Conservation (phyloP, 1,139 yeast genomes). For the Debaryomycetaceae sp. region DNA sequence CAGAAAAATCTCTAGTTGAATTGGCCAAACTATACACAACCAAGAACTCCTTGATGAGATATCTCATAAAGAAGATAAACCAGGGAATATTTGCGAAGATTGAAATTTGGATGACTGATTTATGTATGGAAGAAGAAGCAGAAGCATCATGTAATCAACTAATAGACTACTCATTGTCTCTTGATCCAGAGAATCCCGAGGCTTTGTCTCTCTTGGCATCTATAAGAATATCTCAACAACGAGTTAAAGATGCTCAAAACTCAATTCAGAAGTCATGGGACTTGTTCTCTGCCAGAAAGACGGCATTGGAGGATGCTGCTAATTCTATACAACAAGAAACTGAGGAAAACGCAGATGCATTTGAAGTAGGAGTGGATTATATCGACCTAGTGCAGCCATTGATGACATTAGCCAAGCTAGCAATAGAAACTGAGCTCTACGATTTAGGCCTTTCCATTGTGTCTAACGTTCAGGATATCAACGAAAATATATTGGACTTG, state of each 20-base stretch:
- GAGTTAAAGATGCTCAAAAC: constrained; percentile 64
- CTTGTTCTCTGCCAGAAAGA: constrained; percentile 52
- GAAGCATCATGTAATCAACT: constrained; percentile 75
- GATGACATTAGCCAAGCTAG: constrained; percentile 64
- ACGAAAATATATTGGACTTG: constrained; percentile 78
- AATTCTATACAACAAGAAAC: constrained; percentile 15
- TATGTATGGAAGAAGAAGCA: constrained; percentile 91
- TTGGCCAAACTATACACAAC: constrained; percentile 26
- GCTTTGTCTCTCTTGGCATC: constrained; percentile 81
- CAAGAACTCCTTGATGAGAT: constrained; percentile 23
- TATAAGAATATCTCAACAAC: constrained; percentile 84
- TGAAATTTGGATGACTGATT: constrained; percentile 99
- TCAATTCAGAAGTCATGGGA: constrained; percentile 76
- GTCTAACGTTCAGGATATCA: constrained; percentile 63
- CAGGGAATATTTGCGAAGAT: constrained; percentile 82
- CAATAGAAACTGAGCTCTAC: constrained; percentile 72
- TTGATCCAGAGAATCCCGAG: constrained; percentile 68
- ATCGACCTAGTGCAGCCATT: constrained; percentile 66
- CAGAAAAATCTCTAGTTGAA: constrained; percentile 25
- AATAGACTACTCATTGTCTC: constrained; percentile 59
- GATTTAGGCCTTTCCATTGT: constrained; percentile 64
- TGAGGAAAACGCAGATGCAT: constrained; percentile 25
- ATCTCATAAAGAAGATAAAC: constrained; percentile 53
- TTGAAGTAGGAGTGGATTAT: constrained; percentile 49
- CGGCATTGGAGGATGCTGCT: constrained; percentile 45